These are phyloP conservation scores for Cetraspora pellucida DNA, from an alignment of 192 early-diverging fungal species.

Conservation along the genomic window DNA sequence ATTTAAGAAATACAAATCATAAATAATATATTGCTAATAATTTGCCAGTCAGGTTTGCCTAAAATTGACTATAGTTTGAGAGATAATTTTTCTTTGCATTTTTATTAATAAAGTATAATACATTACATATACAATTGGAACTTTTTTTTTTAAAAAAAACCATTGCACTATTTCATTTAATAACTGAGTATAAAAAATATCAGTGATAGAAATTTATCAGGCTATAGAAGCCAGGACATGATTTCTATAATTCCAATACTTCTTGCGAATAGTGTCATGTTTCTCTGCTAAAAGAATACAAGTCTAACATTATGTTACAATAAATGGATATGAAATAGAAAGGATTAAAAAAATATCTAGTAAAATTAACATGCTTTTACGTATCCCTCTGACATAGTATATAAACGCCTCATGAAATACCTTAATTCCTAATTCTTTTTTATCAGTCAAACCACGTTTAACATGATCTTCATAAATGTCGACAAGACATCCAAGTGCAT, in stretches of 20 bases:
- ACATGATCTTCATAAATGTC: constrained; percentile 55
- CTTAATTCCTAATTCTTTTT: constrained; percentile 45
- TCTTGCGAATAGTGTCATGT: constrained; percentile 63
- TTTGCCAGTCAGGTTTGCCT: no score
- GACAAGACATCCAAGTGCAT: constrained; percentile 44
- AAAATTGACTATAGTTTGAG: no score
- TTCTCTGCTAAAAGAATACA: constrained; percentile 58
- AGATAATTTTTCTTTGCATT: no score
- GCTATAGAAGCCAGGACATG: constrained; percentile 23
- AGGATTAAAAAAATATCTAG: neutral
- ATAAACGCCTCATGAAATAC: constrained; percentile 29
- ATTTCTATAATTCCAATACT: constrained; percentile 69
- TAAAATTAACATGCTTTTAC: neutral
- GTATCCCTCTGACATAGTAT: neutral
- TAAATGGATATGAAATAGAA: neutral
- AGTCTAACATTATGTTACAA: constrained; percentile 35
- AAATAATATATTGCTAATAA: no score
- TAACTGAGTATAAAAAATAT: no score
- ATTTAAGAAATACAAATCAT: no score
- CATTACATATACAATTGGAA: no score
- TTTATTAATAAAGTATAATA: no score
- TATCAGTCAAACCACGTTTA: constrained; percentile 35
- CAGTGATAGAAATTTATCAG: no score
- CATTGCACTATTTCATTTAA: no score
- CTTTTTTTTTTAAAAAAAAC: no score